A percentile compares a stretch with the other conserved stretches of the same genome.
Evolutionary conservation across 1,284 basidiomycete genomes (phyloP).

Genomic region (Puccinia horiana): DNA sequence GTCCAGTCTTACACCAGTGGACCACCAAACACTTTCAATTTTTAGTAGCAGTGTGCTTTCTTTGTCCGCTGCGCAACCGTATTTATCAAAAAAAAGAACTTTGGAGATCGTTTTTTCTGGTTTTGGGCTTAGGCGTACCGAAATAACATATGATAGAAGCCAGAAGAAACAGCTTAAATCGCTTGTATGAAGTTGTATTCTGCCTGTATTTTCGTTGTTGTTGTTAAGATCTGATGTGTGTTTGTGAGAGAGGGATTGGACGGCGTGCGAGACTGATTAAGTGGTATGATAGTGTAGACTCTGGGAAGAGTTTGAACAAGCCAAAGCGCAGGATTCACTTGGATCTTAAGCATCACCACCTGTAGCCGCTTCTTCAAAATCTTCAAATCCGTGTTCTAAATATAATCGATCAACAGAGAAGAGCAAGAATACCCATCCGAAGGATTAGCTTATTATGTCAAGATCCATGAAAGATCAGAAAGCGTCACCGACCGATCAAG

Average conservation of each 20-base stretch:
- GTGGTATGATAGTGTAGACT: neutral
- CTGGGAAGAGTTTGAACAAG: neutral
- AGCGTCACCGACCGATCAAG: slow-evolving; percentile 68
- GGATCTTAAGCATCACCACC: slow-evolving; percentile 14
- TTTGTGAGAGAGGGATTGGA: neutral
- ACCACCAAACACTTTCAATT: too few relatives aligned
- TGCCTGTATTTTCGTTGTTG: neutral
- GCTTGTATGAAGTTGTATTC: neutral
- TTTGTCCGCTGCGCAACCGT: too few relatives aligned
- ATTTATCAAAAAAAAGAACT: too few relatives aligned
- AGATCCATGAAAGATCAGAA: neutral
- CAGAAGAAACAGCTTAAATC: neutral
- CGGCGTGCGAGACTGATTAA: neutral
- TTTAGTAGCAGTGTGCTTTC: too few relatives aligned
- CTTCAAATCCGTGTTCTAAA: slow-evolving; percentile 44
- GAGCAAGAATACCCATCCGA: neutral
- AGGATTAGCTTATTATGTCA: neutral
- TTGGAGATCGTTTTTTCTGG: too few relatives aligned
- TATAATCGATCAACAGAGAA: slow-evolving; percentile 4
- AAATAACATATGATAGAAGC: neutral
- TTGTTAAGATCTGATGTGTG: neutral
- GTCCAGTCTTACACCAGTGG: too few relatives aligned
- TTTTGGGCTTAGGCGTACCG: too few relatives aligned
- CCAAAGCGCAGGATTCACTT: neutral
- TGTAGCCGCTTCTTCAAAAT: slow-evolving; percentile 38